Evolutionary conservation across 1,139 yeast genomes (phyloP).

Genomic region (Saccharomyces hybrid): DNA sequence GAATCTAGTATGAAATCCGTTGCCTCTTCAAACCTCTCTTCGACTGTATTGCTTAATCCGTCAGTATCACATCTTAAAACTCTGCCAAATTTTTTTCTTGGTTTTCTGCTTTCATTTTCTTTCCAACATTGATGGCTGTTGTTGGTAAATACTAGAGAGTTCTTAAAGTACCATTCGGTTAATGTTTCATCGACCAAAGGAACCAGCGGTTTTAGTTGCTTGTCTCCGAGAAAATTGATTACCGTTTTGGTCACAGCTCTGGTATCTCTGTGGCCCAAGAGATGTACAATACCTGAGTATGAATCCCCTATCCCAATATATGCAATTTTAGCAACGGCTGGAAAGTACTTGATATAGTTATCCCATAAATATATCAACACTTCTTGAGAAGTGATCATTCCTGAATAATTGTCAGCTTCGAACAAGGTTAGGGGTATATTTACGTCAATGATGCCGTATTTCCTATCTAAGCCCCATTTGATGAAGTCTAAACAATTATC

Average conservation of each 20-base stretch:
- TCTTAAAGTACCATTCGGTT: constrained; percentile 85
- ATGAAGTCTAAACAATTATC: constrained; percentile 50
- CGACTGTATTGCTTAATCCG: constrained; percentile 68
- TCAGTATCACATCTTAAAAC: constrained; percentile 67
- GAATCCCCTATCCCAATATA: constrained; percentile 89
- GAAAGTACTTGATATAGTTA: constrained; percentile 71
- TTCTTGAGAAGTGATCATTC: constrained; percentile 67
- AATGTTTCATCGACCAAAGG: constrained; percentile 78
- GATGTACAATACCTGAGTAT: constrained; percentile 76
- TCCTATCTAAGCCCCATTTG: constrained; percentile 50
- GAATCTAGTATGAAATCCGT: constrained; percentile 76
- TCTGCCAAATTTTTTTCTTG: constrained; percentile 84
- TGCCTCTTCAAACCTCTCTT: constrained; percentile 80
- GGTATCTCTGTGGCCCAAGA: constrained; percentile 71
- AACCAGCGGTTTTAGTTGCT: constrained; percentile 63
- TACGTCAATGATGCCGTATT: constrained; percentile 76
- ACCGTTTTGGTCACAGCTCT: constrained; percentile 66
- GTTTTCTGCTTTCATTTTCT: constrained; percentile 52
- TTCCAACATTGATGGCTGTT: constrained; percentile 75
- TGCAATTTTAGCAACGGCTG: constrained; percentile 56
- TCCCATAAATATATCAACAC: constrained; percentile 80
- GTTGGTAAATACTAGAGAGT: constrained; percentile 76
- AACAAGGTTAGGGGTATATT: constrained; percentile 50
- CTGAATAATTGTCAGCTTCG: constrained; percentile 44
- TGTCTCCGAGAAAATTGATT: constrained; percentile 59